These are phyloP conservation scores for Vairimorpha necatrix DNA, from an alignment of 371 early-diverging fungal genomes.

Conservation along the genomic window DNA sequence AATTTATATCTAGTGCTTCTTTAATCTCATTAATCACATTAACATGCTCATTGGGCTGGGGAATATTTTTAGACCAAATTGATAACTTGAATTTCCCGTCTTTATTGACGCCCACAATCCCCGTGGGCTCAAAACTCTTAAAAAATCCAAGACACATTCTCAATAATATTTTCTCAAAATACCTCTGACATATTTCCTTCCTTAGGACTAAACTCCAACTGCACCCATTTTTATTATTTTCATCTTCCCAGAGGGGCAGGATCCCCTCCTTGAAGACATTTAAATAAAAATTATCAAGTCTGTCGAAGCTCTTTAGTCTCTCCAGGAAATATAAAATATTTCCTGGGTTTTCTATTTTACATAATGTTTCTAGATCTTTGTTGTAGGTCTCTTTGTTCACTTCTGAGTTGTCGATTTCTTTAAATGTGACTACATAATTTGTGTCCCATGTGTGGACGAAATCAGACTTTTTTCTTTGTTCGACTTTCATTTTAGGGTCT, in stretches of 20 bases:
- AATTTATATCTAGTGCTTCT: conserved; percentile 53
- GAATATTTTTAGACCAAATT: conserved; percentile 59
- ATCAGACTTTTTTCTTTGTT: not conserved
- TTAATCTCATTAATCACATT: conserved; percentile 57
- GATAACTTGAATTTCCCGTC: conserved; percentile 53
- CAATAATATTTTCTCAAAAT: conserved; percentile 60
- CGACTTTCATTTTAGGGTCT: not conserved
- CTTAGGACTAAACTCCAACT: conserved; percentile 59
- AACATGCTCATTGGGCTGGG: conserved; percentile 26
- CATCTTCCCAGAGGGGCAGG: conserved; percentile 64
- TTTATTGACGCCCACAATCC: conserved; percentile 60
- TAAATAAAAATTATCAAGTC: conserved; percentile 50
- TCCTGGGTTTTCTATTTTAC: conserved; percentile 40
- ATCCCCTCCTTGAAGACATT: conserved; percentile 64
- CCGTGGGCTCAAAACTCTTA: conserved; percentile 58
- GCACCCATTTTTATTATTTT: conserved; percentile 62
- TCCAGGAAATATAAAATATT: conserved; percentile 44
- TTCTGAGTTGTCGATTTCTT: conserved; percentile 25
- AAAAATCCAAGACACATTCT: conserved; percentile 48
- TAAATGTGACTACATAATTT: conserved; percentile 29
- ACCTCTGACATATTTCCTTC: conserved; percentile 50
- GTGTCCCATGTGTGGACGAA: not conserved
- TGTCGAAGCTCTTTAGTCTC: conserved; percentile 38
- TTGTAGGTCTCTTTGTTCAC: conserved; percentile 42
- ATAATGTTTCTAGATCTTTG: conserved; percentile 45